Conservation (phyloP, 2,329 filamentous ascomycete genomes). For the Colletotrichum liriopes region DNA sequence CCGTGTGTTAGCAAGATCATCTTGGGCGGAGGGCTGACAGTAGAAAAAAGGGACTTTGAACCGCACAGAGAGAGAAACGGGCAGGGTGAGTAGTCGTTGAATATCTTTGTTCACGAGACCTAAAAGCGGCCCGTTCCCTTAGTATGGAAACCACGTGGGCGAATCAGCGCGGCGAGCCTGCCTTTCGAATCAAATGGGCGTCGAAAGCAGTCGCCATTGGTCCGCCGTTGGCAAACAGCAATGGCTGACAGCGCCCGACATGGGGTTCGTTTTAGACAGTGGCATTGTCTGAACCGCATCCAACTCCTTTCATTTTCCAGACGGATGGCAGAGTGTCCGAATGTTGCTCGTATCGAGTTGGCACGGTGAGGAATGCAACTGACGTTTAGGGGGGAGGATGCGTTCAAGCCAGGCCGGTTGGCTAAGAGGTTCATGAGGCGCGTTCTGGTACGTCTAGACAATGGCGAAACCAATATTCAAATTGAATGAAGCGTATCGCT, state of each 20-base stretch:
- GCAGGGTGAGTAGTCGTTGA: slow-evolving; percentile 19
- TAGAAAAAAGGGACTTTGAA: background rate
- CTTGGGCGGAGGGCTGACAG: background rate
- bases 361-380: background rate
- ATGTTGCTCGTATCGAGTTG: background rate
- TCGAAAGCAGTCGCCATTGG: slow-evolving; percentile 31
- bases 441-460: background rate
- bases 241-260: slow-evolving; percentile 10
- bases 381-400: background rate
- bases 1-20: slow-evolving; percentile 7
- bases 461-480: background rate
- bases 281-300: background rate
- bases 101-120: slow-evolving; percentile 31
- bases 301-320: background rate
- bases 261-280: background rate
- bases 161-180: slow-evolving; percentile 32
- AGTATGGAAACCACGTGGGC: slow-evolving; percentile 30
- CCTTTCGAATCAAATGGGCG: slow-evolving; percentile 18
- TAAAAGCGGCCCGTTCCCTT: slow-evolving; percentile 40
- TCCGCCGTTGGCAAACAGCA: slow-evolving; percentile 1
- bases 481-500: background rate
- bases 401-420: background rate
- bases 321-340: background rate
- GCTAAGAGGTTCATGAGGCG: background rate
- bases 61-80: background rate